phyloP scores from a whole-genome alignment of 2,329 filamentous ascomycete genomes.

The Colletotrichum chrysophilum region DNA sequence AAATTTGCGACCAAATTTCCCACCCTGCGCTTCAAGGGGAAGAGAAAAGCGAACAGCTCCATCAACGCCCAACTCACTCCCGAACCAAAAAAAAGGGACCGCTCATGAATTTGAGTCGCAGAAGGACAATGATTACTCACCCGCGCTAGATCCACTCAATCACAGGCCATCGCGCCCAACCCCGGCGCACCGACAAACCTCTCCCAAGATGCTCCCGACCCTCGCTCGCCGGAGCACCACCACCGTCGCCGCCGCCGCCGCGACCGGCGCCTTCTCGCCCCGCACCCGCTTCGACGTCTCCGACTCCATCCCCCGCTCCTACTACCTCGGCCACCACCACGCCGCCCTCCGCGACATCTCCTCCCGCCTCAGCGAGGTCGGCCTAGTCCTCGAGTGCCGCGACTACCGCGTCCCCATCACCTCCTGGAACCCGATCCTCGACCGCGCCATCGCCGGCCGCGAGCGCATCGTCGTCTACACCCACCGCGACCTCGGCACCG shows the following conservation, averaged over 20 bases:
- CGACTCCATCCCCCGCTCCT: slow-evolving; percentile 79
- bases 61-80: background rate
- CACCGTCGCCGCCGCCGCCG: background rate
- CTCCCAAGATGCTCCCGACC: slow-evolving; percentile 11
- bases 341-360: slow-evolving; percentile 84
- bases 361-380: slow-evolving; percentile 77
- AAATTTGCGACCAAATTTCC: background rate
- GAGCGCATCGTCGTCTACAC: slow-evolving; percentile 89
- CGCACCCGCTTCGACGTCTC: slow-evolving; percentile 76
- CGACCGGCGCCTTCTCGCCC: slow-evolving; percentile 67
- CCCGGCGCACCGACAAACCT: background rate
- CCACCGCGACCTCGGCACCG: slow-evolving; percentile 75
- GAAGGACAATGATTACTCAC: background rate
- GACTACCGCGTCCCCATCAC: slow-evolving; percentile 91
- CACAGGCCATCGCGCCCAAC: background rate
- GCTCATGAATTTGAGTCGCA: background rate
- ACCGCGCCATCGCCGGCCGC: slow-evolving; percentile 74
- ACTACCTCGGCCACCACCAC: slow-evolving; percentile 93
- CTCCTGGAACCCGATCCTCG: slow-evolving; percentile 88
- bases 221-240: slow-evolving; percentile 19
- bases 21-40: background rate
- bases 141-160: background rate
- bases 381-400: slow-evolving; percentile 91
- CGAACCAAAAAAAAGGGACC: background rate
- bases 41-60: background rate